Base-by-base conservation (phyloP, 2,329 filamentous ascomycete genomes). In the Cadophora luteo-olivacea region DNA sequence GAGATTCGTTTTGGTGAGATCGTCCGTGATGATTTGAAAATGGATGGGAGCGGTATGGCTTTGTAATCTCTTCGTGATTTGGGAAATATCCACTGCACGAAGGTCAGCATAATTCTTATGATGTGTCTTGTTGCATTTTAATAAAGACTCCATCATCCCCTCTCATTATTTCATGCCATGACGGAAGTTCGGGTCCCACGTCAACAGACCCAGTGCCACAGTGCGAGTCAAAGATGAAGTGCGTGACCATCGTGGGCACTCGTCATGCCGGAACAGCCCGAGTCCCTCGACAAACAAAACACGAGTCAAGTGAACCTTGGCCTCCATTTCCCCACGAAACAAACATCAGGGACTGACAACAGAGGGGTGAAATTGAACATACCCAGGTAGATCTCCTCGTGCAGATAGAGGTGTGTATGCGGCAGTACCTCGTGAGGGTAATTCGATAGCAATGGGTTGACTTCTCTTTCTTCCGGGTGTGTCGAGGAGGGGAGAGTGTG, bases 341-440 rank as follows among this genome's bases (percentile, higher is more conserved):
- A 24, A 3, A 11, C 55, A 12, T 6, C 41, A 5, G 55, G 33
- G 41, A 49, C n/a, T 4, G 25, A 38, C 19, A 22, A 36, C 7
- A 61, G 36, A 55, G 54, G 19, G 45, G 33, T 29, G 25, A n/a
- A 29, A 63, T 54, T 36, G 49, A 61, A 81, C 84, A 76, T 84
- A 89, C 87, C 87, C 86, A 75, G 81, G 82, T 61, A 87, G 75
- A 76, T 89, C 87, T 64, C 87, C 87, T 65, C 87, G 82, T 55
- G 84, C 87, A 32, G 87, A 87, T 25, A 89, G 77, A 4, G 76
- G 76, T 22, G 75, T 77, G 45, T 76, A 70, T 83, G 84, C 70
- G 83, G 83, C 25, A 80, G 82, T 73, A 80, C 80, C 57, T 79
- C 75, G 61, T 80, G 58, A 36, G 29, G 79, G 81, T 76, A 69